Base-by-base conservation (phyloP, 768 basidiomycete genomes). In the Bullera alba region DNA sequence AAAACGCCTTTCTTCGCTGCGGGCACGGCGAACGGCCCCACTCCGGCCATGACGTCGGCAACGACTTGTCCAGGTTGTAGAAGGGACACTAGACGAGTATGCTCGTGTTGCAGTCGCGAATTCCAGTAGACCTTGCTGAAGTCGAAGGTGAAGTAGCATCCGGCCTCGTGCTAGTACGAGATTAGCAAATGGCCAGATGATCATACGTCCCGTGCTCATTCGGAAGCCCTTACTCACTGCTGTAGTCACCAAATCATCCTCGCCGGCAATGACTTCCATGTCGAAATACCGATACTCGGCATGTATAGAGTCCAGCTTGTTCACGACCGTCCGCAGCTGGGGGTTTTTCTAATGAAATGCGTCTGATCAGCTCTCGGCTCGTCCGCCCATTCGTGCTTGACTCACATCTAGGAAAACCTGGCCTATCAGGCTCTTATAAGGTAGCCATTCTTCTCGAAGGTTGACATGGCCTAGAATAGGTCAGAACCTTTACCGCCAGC, bases 61-160 rank as follows among this genome's bases (percentile, higher is more conserved):
- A 97, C 73, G 17, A 97, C 80, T 22, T 82, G 78, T 2, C 67
- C 66, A 0, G 83, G 80, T 23, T 78, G 69, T 73, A 96, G 92
- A 29, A 77, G 58, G 16, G 78, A 69, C 35, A 97, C 86, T 15
- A 99, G 77, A 2, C 92, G 83, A 23, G 83, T 81, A 65, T 99
- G 95, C 67, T 99, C 95, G 3, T 83, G 82, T 50, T 89, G 86
- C 29, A 99, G 75, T 30, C 95, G 83, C 15, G 92, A 93, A 75
- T 99, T 99, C 92, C 92, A 99, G 73, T 99, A 99, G 12, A 97
- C 95, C 66, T 83, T 78, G 5, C 85, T 83, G 67, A 97, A 99
- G 70, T 99, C 91, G 63, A 99, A 97, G 1, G 79, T 83, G 73
- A 97, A 97, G 27, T 76, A 77, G 70, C 91, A 96, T 60, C 82